Percentiles rank a stretch among this genome's conserved stretches.
phyloP scores from a whole-genome alignment of 73 alveolate genomes.

The Paramecium primaurelia region DNA sequence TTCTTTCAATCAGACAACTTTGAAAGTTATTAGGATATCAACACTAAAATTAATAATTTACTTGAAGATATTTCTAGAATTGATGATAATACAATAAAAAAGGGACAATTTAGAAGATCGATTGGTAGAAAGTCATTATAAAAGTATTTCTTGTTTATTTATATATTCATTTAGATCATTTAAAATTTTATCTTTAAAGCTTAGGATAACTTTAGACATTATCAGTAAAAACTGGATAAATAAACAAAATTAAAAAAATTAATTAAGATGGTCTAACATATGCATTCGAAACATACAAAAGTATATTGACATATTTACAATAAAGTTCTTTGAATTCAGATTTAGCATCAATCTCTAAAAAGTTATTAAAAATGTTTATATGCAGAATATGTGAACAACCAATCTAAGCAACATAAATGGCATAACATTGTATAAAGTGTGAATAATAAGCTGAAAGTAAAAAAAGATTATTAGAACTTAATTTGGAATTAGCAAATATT shows the following conservation, averaged over 20 bases:
- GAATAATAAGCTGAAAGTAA: constrained; percentile 21
- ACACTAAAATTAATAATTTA: background rate
- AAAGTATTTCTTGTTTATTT: background rate
- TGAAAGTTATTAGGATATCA: background rate
- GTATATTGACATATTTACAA: background rate
- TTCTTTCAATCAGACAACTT: background rate
- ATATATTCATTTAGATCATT: background rate
- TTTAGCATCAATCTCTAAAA: background rate
- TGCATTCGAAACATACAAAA: background rate
- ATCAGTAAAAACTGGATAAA: background rate
- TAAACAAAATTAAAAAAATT: background rate
- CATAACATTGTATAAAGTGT: background rate
- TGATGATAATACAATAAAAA: background rate
- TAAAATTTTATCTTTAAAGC: background rate
- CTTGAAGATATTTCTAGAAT: background rate
- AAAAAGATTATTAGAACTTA: constrained; percentile 18
- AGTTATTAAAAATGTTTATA: background rate
- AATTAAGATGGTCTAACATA: background rate
- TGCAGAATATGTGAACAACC: constrained; percentile 37
- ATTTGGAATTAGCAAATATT: constrained; percentile 23
- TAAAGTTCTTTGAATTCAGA: background rate
- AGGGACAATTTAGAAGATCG: background rate
- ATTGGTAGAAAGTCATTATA: background rate
- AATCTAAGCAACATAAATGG: background rate
- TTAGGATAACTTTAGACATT: background rate